Base-by-base conservation (phyloP, 139 green algal species). In the Chloropicon primus region DNA sequence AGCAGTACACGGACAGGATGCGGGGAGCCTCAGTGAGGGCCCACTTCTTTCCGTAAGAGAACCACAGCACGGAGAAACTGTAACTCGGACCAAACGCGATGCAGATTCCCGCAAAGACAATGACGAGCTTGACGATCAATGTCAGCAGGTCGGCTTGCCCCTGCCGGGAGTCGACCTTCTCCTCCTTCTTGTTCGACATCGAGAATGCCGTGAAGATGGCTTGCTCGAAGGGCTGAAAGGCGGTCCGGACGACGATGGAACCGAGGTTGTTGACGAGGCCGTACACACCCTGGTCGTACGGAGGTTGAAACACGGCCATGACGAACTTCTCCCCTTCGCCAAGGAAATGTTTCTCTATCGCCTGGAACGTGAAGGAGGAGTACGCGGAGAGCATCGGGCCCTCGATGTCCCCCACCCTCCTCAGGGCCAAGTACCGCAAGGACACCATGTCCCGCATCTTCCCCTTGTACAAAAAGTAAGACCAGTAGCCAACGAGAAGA, bases 171-270 rank as follows among this genome's bases (percentile, higher is more conserved):
- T 1, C 3, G 27, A n/a, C 17, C 54, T 24, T 24, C 22, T 23
- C 21, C 22, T 2, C 53, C 73, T 27, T 24, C 54, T 72, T 21
- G 27, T 22, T 87, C 41, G 83, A 84, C 25, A 41, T 75, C 5
- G 25, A 28, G 79, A 97, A 97, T 0, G 91, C 81, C 24, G 87
- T 76, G 53, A 97, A 97, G 17, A 90, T 90, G 10, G 89, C 89
- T 77, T 97, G 91, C 78, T 97, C 93, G 21, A 95, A 75, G 0
- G 93, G 93, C 74, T 92, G 86, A 74, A 97, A 93, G 73, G 95
- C 76, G 2, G 88, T 93, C 26, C 93, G 84, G 27, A 96, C 93
- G 22, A 93, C 86, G 72, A 97, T 81, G 23, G 85, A 91, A 54
- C 92, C 93, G 28, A 97, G 84, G 74, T 94, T 94, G 54, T 74